Percentiles rank a stretch among this genome's conserved stretches.
These are phyloP conservation scores for Neonectria sp. DNA, from an alignment of 2,329 filamentous ascomycete genomes.

Conservation along the genomic window DNA sequence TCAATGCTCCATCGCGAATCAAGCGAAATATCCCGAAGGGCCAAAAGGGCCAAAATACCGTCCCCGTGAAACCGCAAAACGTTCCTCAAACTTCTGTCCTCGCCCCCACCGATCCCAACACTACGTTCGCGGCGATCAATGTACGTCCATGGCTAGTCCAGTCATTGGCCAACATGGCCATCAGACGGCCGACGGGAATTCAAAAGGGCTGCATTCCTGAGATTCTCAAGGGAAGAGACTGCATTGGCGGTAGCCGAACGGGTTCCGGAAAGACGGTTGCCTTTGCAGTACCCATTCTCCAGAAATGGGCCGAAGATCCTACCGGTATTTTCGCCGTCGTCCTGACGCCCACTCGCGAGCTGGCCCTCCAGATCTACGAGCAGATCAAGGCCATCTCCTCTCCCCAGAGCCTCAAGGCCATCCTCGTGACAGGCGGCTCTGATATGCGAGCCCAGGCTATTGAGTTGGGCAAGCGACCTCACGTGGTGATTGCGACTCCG, in stretches of 20 bases:
- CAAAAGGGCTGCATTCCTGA: conserved; percentile 94
- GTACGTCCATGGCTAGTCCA: conserved; percentile 91
- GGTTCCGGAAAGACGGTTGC: conserved; percentile 98
- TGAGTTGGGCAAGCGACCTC: conserved; percentile 84
- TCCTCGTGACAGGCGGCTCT: conserved; percentile 91
- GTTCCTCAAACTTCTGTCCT: conserved; percentile 56
- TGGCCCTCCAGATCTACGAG: conserved; percentile 96
- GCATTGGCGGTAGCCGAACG: conserved; percentile 93
- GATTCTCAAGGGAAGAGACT: conserved; percentile 91
- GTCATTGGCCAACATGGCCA: conserved; percentile 83
- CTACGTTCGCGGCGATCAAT: conserved; percentile 79
- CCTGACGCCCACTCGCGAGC: conserved; percentile 90
- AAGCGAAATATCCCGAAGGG: conserved; percentile 55
- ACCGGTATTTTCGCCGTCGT: conserved; percentile 92
- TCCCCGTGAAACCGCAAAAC: conserved; percentile 36
- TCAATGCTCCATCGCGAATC: conserved; percentile 69
- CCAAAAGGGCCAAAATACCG: conserved; percentile 30
- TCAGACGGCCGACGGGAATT: conserved; percentile 91
- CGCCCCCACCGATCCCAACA: conserved; percentile 69
- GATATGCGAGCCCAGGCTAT: conserved; percentile 95
- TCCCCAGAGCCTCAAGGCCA: conserved; percentile 87
- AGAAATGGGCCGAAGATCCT: conserved; percentile 94
- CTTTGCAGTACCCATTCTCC: conserved; percentile 94
- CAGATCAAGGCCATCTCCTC: conserved; percentile 95
- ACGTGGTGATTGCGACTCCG: conserved; percentile 95